Percentiles rank a stretch among this genome's conserved stretches.
Conservation (phyloP, 164 flowering plant species). For the Vitis rotundifolia region DNA sequence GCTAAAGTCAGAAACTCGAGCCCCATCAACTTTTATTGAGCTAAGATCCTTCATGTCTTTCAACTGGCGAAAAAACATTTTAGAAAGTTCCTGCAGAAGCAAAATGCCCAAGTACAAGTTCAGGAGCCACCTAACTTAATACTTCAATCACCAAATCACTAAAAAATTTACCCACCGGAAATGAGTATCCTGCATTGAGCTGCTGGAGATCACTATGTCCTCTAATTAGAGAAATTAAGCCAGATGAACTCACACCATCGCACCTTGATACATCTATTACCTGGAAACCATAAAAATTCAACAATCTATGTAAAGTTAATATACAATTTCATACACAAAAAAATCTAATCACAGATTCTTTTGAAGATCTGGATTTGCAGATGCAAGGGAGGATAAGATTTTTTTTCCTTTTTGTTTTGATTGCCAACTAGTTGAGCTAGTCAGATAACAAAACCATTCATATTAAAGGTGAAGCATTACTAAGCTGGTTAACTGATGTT, state of each 20-base stretch:
- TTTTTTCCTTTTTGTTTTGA: too few species aligned
- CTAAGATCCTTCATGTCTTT: slow-evolving; percentile 42
- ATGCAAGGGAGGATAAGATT: too few species aligned
- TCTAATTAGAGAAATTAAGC: slow-evolving; percentile 41
- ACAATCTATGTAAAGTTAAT: background rate
- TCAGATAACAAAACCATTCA: too few species aligned
- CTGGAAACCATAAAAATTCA: slow-evolving; percentile 28
- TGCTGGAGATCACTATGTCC: slow-evolving; percentile 44
- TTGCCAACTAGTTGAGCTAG: too few species aligned
- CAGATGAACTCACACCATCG: slow-evolving; percentile 37
- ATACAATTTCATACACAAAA: too few species aligned
- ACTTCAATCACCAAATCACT: background rate
- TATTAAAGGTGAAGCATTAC: too few species aligned
- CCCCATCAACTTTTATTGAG: slow-evolving; percentile 49
- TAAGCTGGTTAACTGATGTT: too few species aligned
- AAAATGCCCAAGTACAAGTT: slow-evolving; percentile 1
- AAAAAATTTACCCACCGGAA: slow-evolving; percentile 43
- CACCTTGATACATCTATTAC: slow-evolving; percentile 68
- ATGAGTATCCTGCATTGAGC: slow-evolving; percentile 49
- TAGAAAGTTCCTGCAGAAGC: slow-evolving; percentile 44
- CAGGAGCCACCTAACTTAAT: background rate
- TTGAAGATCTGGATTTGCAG: too few species aligned
- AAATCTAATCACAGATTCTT: too few species aligned
- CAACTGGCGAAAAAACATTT: slow-evolving; percentile 29
- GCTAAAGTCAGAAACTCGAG: slow-evolving; percentile 36